These are phyloP conservation scores for Fusarium sp. DNA, from an alignment of 2,329 filamentous ascomycete genomes.

Conservation along the genomic window DNA sequence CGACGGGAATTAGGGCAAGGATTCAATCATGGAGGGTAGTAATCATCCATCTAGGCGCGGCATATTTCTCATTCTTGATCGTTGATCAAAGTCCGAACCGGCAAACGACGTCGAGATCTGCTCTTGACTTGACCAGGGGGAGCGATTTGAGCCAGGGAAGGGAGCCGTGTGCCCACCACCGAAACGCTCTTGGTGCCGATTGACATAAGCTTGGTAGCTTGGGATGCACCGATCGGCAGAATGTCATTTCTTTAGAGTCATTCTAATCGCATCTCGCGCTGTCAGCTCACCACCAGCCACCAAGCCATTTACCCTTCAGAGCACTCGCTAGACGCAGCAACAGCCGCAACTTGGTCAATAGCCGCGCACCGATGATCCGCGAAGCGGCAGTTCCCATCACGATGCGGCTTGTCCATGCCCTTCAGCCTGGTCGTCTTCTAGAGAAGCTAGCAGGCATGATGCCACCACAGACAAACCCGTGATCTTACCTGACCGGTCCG, in stretches of 20 bases:
- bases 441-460: not conserved
- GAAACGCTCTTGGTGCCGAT: not conserved
- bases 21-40: not conserved
- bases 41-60: not conserved
- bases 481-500: slow-evolving; percentile 3
- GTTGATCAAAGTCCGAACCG: not conserved
- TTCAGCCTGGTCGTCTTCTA: not conserved
- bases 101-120: slow-evolving; percentile 12
- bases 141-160: not conserved
- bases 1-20: not conserved
- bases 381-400: slow-evolving; percentile 9
- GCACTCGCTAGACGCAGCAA: slow-evolving; percentile 7
- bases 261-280: not conserved
- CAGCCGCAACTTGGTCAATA: slow-evolving; percentile 16
- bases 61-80: slow-evolving; percentile 22
- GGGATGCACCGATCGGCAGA: not conserved
- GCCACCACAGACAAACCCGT: not conserved
- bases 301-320: slow-evolving; percentile 7
- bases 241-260: not conserved
- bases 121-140: slow-evolving; percentile 1
- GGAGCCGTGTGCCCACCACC: not conserved
- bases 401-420: not conserved
- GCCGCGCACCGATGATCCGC: slow-evolving; percentile 17
- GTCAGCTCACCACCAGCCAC: slow-evolving; percentile 12
- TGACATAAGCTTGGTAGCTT: not conserved